These are phyloP conservation scores for Pholiota microspora DNA, from an alignment of 768 basidiomycete genomes.

Conservation along the genomic window DNA sequence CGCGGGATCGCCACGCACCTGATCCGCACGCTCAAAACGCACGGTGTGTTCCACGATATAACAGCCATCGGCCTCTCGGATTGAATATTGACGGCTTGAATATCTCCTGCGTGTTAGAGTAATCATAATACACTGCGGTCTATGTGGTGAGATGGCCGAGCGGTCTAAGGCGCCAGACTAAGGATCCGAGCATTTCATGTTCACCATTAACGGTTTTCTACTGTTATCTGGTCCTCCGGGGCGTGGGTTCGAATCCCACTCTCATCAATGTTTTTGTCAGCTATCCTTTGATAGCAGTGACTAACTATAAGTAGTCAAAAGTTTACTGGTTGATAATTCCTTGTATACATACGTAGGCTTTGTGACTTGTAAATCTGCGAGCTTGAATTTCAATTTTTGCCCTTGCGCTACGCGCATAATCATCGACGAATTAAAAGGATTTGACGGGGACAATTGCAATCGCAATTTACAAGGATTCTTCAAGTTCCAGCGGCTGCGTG, in stretches of 20 bases:
- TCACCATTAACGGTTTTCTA: background rate
- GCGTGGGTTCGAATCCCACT: slow-evolving; percentile 64
- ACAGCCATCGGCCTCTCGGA: slow-evolving; percentile 18
- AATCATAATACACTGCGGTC: background rate
- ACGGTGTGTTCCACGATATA: slow-evolving; percentile 18
- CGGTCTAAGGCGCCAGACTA: slow-evolving; percentile 90
- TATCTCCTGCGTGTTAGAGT: background rate
- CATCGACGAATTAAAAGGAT: too few species aligned
- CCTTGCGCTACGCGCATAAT: too few species aligned
- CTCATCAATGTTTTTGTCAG: slow-evolving; percentile 31
- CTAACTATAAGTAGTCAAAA: too few species aligned
- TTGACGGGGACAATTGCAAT: too few species aligned
- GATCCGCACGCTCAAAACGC: slow-evolving; percentile 19
- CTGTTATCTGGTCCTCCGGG: slow-evolving; percentile 33
- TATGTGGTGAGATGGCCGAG: slow-evolving; percentile 69
- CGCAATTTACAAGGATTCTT: too few species aligned
- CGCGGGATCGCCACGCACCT: slow-evolving; percentile 29
- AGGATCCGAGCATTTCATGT: slow-evolving; percentile 40
- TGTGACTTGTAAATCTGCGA: too few species aligned
- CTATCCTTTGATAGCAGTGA: too few species aligned
- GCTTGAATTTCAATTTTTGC: too few species aligned
- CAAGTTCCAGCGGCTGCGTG: too few species aligned
- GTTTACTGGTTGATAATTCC: too few species aligned
- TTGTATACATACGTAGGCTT: too few species aligned
- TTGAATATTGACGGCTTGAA: background rate